A percentile compares a stretch with the other conserved stretches of the same genome.
Conservation (phyloP, 495 filamentous ascomycete genomes). For the Astrocystis sublimbata region DNA sequence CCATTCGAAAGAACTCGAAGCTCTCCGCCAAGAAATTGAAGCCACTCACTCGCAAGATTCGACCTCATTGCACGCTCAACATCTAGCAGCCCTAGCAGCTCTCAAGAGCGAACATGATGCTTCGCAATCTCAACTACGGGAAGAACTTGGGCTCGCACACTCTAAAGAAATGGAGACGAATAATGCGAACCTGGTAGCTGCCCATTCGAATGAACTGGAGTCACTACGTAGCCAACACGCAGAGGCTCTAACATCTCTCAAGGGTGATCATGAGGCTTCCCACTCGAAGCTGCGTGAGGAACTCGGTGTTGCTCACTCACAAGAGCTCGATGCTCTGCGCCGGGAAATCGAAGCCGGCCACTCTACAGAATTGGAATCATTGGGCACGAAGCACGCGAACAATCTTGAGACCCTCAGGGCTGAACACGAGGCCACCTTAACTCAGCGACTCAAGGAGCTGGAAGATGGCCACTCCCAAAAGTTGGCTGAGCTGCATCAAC, state of each 20-base stretch:
- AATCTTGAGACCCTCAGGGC: conserved; percentile 19
- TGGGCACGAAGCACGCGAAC: conserved; percentile 20
- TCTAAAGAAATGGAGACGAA: conserved; percentile 2
- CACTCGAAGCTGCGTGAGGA: conserved; percentile 5
- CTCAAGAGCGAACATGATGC: conserved; percentile 27
- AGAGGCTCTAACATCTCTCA: conserved; percentile 23
- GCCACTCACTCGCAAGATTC: conserved; percentile 20
- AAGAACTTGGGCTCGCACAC: conserved; percentile 20
- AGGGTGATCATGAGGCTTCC: conserved; percentile 14
- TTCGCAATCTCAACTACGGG: conserved; percentile 12
- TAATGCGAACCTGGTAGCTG: conserved; percentile 20
- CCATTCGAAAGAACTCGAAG: conserved; percentile 9
- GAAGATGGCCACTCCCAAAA: conserved; percentile 18
- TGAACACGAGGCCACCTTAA: conserved; percentile 22
- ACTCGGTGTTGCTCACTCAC: not conserved
- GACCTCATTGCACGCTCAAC: conserved; percentile 20
- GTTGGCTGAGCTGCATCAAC: conserved; percentile 20
- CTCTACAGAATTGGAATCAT: conserved; percentile 21
- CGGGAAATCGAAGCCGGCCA: conserved; percentile 21
- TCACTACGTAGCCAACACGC: conserved; percentile 26
- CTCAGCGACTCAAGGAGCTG: conserved; percentile 24
- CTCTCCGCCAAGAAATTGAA: conserved; percentile 22
- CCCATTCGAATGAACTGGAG: conserved; percentile 22
- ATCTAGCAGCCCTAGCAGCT: conserved; percentile 25
- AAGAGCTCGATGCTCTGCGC: conserved; percentile 15